These are phyloP conservation scores for Ajuga reptans DNA, from an alignment of 305 asterid genomes.

Conservation along the genomic window DNA sequence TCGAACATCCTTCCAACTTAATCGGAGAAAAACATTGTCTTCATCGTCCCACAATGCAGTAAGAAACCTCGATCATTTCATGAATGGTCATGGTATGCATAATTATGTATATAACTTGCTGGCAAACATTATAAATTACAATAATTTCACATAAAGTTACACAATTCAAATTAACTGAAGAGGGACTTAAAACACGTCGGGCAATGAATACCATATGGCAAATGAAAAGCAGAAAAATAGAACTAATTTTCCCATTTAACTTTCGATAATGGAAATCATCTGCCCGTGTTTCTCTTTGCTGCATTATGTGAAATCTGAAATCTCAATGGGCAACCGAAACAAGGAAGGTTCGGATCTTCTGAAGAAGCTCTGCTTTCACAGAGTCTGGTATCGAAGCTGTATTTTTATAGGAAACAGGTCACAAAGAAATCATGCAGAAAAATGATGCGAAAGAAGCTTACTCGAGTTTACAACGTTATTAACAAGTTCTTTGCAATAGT, in stretches of 20 bases:
- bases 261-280: not conserved
- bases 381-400: constrained; percentile 47
- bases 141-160: not conserved
- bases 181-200: not conserved
- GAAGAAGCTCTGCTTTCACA: constrained; percentile 46
- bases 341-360: constrained; percentile 36
- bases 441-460: not conserved
- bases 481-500: not conserved
- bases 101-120: not conserved
- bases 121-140: constrained; percentile 14
- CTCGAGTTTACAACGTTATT: not conserved
- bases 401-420: not conserved
- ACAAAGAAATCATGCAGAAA: not conserved
- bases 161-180: not conserved
- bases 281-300: not conserved
- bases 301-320: not conserved
- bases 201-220: not conserved
- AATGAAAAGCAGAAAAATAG: not conserved
- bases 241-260: not conserved
- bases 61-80: not conserved
- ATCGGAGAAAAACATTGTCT: too few species aligned
- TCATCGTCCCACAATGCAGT: too few species aligned
- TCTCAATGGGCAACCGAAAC: constrained; percentile 37
- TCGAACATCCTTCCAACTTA: not conserved
- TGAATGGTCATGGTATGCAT: not conserved